Evolutionary conservation across 306 rosid genomes (phyloP).

Genomic region (Crotalaria pallida): DNA sequence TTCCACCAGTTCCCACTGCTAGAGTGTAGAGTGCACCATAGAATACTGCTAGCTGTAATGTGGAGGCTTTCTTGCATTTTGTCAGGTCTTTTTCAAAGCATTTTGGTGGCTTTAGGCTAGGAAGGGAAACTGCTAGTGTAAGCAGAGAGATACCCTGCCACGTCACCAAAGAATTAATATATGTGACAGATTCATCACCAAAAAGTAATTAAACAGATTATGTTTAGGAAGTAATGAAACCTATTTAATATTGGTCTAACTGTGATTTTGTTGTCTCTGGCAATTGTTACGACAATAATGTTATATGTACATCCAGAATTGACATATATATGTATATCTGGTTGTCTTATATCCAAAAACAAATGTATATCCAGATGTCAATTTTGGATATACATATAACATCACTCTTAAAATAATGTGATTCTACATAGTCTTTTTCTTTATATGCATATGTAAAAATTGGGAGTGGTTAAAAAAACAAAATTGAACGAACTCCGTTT

Average conservation of each 20-base stretch:
- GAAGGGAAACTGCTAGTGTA: constrained; percentile 46
- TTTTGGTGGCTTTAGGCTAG: constrained; percentile 34
- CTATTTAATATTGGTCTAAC: not conserved
- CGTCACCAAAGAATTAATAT: not conserved
- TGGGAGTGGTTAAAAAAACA: too few relatives aligned
- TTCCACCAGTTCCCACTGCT: constrained; percentile 89
- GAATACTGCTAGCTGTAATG: constrained; percentile 36
- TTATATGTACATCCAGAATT: too few relatives aligned
- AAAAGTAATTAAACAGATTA: not conserved
- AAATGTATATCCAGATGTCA: too few relatives aligned
- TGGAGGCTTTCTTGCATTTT: constrained; percentile 34
- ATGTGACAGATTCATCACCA: not conserved
- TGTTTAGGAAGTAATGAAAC: not conserved
- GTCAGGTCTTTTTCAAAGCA: constrained; percentile 23
- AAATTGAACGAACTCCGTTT: too few relatives aligned
- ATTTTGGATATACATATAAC: too few relatives aligned
- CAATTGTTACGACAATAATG: not conserved
- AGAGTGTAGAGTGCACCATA: constrained; percentile 55
- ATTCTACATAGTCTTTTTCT: too few relatives aligned
- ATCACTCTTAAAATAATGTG: too few relatives aligned
- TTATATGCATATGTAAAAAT: too few relatives aligned
- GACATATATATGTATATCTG: too few relatives aligned
- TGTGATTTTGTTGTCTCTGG: not conserved
- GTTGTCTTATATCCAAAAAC: too few relatives aligned
- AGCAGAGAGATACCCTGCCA: constrained; percentile 45